Evolutionary conservation across 306 rosid species (phyloP), one percentile per base, ranked within the genome.

Genomic region (Pyrus bretschneideri): DNA sequence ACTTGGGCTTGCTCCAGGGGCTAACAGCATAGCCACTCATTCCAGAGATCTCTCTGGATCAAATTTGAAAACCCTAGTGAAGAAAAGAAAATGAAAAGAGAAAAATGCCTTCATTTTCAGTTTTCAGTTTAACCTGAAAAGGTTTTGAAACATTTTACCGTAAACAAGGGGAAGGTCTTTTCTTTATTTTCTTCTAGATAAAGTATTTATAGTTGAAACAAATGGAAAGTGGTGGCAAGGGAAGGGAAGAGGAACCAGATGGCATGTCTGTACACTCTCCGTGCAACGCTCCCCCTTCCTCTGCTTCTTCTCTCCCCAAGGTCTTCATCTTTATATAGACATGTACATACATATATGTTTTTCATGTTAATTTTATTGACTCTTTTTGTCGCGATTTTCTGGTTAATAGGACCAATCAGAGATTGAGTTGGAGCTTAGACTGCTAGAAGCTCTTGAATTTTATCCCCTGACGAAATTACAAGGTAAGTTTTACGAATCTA

Each of bases 241-340:
- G 86, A 68, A 86, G 87, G 69, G 97, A 95, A 52, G 99, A 95
- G 83, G 97, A 95, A 54, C 97, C 89, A 81, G 99, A 95, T 78
- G 99, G 91, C 74, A 84, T 89, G 86, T 95, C 97, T 38, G 97
- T 91, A 42, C 99, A 92, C 60, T 95, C 97, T 81, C 97, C 98
- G 5, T 95, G 99, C 89, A 95, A 95, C 76, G 93, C 96, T 75
- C 96, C 91, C 40, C 98, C 96, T 77, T 95, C 99, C 70, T 92
- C 99, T 54, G 93, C 93, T 87, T 92, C 99, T 62, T 92, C 97
- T 82, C 91, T 92, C 70, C 85, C 88, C 66, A 95, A 92, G 96
- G 97, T 86, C 22, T 69, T 19, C 79, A 2, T 71, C 14, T 69
- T 25, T 77, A 51, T 51, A 4, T 11, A 15, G 67, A 21, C 55